Conservation (phyloP, 164 flowering plant species). For the Santalum album region DNA sequence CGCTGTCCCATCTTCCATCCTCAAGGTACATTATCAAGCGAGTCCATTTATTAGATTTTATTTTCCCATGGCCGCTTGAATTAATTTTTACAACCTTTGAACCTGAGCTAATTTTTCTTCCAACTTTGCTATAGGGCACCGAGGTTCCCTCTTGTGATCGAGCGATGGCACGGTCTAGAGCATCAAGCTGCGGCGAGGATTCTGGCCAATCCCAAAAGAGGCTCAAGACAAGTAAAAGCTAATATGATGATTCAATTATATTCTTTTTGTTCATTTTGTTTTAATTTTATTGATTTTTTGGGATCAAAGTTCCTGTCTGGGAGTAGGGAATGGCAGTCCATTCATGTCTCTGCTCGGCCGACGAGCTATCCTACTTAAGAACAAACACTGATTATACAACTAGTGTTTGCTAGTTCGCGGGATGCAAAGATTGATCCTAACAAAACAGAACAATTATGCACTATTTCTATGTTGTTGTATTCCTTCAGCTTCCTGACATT, state of each 20-base stretch:
- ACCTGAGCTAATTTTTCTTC: too few species aligned
- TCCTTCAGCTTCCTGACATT: too few species aligned
- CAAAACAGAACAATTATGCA: too few species aligned
- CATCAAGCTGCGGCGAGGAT: constrained; percentile 31
- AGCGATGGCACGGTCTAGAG: constrained; percentile 28
- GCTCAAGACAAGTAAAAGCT: constrained; percentile 39
- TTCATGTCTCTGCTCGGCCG: constrained; percentile 16
- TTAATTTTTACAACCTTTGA: background rate
- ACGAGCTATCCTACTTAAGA: constrained; percentile 6
- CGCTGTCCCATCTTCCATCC: constrained; percentile 19
- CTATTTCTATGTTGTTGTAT: too few species aligned
- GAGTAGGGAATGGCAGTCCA: constrained; percentile 2
- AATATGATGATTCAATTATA: constrained; percentile 11
- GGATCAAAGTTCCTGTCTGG: constrained; percentile 4
- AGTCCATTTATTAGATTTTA: background rate
- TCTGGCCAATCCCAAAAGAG: constrained; percentile 42
- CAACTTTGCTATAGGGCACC: constrained; percentile 19
- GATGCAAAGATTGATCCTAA: constrained; percentile 17
- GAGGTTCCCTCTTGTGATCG: constrained; percentile 33
- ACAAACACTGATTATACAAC: constrained; percentile 33
- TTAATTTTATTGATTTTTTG: constrained; percentile 27
- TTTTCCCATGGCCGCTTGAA: background rate
- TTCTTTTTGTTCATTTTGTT: constrained; percentile 10
- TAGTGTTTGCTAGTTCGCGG: constrained; percentile 17
- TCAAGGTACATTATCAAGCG: constrained; percentile 33